phyloP scores from a whole-genome alignment of 2,329 filamentous ascomycete species.

The Macrophomina pseudophaseolina region DNA sequence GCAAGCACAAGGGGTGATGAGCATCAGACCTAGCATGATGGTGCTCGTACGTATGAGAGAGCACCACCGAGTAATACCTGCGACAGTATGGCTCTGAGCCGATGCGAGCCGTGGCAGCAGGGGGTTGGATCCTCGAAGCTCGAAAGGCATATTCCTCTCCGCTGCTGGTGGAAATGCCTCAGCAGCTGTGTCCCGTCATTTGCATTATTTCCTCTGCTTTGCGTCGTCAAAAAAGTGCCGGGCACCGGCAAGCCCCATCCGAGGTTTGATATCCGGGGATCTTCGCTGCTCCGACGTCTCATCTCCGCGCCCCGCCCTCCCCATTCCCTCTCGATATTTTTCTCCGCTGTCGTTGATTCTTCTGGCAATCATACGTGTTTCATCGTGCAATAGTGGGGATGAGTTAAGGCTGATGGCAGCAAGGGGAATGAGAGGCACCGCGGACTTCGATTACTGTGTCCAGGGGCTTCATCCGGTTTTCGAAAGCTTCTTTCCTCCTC shows the following conservation, averaged over 20 bases:
- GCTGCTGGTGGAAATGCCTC: no score
- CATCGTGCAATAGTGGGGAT: no score
- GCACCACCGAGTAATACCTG: background rate
- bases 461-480: background rate
- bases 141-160: no score
- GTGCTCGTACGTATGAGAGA: background rate
- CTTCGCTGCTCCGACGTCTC: conserved; percentile 12
- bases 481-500: background rate
- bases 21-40: background rate
- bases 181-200: no score
- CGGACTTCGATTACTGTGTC: background rate
- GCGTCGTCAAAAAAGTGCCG: no score
- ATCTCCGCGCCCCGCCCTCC: background rate
- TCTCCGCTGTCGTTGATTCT: background rate
- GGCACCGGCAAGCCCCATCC: no score
- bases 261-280: background rate
- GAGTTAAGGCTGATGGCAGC: no score
- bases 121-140: no score
- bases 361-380: background rate
- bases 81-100: no score
- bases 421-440: background rate
- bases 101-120: no score
- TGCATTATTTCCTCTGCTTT: no score
- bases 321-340: background rate
- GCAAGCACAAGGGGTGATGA: background rate